These are phyloP conservation scores for Trypanosoma avium DNA, from an alignment of 208 protist species.

Conservation along the genomic window DNA sequence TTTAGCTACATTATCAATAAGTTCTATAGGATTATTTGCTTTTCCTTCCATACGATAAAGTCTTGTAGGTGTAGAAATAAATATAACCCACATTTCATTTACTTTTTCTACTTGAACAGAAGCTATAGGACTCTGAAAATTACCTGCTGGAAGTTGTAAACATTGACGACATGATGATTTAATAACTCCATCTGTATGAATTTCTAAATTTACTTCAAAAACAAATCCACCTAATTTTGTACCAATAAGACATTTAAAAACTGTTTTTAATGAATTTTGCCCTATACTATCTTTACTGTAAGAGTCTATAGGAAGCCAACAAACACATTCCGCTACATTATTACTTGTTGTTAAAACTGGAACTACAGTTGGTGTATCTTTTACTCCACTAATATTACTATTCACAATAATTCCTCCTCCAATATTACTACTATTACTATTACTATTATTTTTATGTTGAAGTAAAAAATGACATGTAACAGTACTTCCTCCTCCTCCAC, in stretches of 20 bases:
- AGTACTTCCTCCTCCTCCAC: too few relatives aligned
- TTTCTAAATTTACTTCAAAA: conserved; percentile 24
- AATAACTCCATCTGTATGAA: conserved; percentile 15
- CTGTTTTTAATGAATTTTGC: background rate
- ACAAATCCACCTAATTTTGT: conserved; percentile 27
- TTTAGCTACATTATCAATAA: conserved; percentile 7
- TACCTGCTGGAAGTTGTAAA: conserved; percentile 19
- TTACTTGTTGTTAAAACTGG: conserved; percentile 2
- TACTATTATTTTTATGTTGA: too few relatives aligned
- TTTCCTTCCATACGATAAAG: conserved; percentile 22
- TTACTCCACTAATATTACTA: background rate
- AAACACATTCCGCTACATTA: conserved; percentile 54
- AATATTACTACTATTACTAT: too few relatives aligned
- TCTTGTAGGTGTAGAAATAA: conserved; percentile 15
- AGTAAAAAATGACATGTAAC: conserved; percentile 34
- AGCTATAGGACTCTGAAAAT: conserved; percentile 13
- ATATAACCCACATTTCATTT: conserved; percentile 20
- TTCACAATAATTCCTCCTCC: too few relatives aligned
- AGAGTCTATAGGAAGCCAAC: conserved; percentile 34
- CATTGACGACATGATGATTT: conserved; percentile 23
- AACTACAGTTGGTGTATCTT: background rate
- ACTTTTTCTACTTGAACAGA: conserved; percentile 24
- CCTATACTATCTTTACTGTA: background rate
- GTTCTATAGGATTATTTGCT: background rate
- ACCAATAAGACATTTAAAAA: conserved; percentile 26